phyloP scores from a whole-genome alignment of 495 filamentous ascomycete genomes.

The Clohesyomyces aquaticus region DNA sequence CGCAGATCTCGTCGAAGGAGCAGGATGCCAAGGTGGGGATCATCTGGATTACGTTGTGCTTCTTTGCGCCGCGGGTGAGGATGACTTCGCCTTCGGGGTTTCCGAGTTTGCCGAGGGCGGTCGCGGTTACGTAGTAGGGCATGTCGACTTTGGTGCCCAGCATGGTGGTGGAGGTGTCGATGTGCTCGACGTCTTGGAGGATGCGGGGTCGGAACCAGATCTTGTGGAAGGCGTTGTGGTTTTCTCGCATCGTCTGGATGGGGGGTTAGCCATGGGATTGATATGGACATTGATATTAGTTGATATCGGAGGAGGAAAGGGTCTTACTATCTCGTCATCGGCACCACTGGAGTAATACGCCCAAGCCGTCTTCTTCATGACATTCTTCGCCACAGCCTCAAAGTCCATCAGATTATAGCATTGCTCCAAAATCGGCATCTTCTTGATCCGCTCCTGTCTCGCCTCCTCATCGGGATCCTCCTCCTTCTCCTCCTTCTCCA shows the following conservation, averaged over 20 bases:
- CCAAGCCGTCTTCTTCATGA: conserved; percentile 72
- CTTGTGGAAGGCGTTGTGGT: conserved; percentile 81
- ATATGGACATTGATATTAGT: too few relatives aligned
- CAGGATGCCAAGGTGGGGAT: conserved; percentile 98
- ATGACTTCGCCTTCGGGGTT: conserved; percentile 88
- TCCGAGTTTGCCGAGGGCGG: conserved; percentile 88
- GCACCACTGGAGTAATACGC: conserved; percentile 84
- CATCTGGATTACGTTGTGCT: conserved; percentile 92
- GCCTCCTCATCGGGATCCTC: conserved; percentile 36
- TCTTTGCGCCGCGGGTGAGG: conserved; percentile 79
- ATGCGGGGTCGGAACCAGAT: conserved; percentile 78
- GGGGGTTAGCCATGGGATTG: neutral
- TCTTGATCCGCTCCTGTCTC: conserved; percentile 58
- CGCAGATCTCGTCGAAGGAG: conserved; percentile 95
- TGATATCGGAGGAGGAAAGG: neutral
- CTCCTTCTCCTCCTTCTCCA: conserved; percentile 49
- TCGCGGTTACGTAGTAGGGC: conserved; percentile 90
- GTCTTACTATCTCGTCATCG: conserved; percentile 93
- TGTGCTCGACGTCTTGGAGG: conserved; percentile 74
- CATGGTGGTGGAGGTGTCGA: conserved; percentile 66
- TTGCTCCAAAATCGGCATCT: conserved; percentile 67
- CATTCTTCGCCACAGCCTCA: conserved; percentile 63
- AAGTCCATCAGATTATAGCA: conserved; percentile 84
- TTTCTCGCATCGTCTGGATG: conserved; percentile 86
- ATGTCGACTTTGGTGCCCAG: conserved; percentile 63